Evolutionary conservation across 192 early-diverging fungal species (phyloP).

Genomic region (Mortierella alpina): DNA sequence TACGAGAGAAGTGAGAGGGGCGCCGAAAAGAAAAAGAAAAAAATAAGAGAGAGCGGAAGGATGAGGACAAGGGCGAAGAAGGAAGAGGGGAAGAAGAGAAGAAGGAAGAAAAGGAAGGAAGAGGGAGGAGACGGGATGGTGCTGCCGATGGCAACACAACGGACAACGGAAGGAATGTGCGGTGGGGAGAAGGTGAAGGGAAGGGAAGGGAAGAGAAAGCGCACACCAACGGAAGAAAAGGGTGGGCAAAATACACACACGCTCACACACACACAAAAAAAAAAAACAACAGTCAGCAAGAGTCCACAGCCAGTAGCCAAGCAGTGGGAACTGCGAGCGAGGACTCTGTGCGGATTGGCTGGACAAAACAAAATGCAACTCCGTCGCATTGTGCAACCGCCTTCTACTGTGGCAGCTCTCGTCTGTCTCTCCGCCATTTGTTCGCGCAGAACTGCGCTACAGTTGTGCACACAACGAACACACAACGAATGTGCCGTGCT

Average conservation of each 20-base stretch:
- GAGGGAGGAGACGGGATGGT: not conserved
- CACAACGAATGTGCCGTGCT: no score
- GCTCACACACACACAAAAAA: constrained; percentile 1
- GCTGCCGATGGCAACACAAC: not conserved
- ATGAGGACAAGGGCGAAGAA: not conserved
- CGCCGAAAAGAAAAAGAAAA: constrained; percentile 1
- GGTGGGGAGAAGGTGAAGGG: not conserved
- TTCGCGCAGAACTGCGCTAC: no score
- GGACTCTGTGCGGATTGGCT: no score
- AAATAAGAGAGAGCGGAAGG: not conserved
- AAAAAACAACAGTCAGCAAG: constrained; percentile 1
- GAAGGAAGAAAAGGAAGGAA: not conserved
- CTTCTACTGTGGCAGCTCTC: no score
- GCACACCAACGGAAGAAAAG: not conserved
- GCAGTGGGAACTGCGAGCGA: no score
- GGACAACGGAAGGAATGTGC: constrained; percentile 3
- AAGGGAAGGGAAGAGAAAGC: not conserved
- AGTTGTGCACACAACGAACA: no score
- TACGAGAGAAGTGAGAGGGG: not conserved
- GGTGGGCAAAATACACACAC: not conserved
- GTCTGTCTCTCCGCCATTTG: no score
- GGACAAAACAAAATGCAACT: no score
- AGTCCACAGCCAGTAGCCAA: not conserved
- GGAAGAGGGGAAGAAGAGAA: not conserved
- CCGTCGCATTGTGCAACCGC: no score